Evolutionary conservation across 1,284 basidiomycete species (phyloP).

Genomic region (Cryptococcus sp.): DNA sequence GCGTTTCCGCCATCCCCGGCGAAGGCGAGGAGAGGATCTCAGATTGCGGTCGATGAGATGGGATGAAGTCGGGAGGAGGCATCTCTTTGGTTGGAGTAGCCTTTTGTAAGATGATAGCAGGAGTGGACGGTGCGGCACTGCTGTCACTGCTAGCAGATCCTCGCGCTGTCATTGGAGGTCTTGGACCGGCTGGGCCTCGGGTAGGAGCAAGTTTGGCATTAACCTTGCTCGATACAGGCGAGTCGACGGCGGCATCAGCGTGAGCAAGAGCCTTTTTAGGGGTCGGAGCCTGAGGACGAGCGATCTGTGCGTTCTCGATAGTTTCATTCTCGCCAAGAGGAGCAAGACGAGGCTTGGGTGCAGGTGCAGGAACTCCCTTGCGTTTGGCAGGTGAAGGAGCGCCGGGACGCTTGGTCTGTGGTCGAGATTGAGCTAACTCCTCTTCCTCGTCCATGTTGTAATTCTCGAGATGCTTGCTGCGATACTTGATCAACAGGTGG

Average conservation of each 20-base stretch:
- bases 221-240: constrained; percentile 13
- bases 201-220: constrained; percentile 29
- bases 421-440: constrained; percentile 29
- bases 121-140: constrained; percentile 27
- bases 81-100: constrained; percentile 53
- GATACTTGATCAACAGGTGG: constrained; percentile 77
- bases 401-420: constrained; percentile 20
- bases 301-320: constrained; percentile 35
- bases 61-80: constrained; percentile 19
- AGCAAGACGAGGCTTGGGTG: constrained; percentile 23
- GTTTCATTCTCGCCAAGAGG: constrained; percentile 46
- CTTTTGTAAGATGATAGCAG: constrained; percentile 54
- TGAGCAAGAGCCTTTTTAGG: constrained; percentile 48
- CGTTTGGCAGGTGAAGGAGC: constrained; percentile 35
- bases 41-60: constrained; percentile 37
- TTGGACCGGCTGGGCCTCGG: constrained; percentile 35
- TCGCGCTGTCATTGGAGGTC: constrained; percentile 33
- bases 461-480: constrained; percentile 67
- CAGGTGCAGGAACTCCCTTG: constrained; percentile 23
- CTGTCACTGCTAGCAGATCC: constrained; percentile 16
- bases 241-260: constrained; percentile 14
- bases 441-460: constrained; percentile 61
- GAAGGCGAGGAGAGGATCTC: constrained; percentile 20
- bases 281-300: constrained; percentile 49
- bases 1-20: constrained; percentile 8